Base-by-base conservation (phyloP, 2,329 filamentous ascomycete genomes). In the Pyricularia sp. region DNA sequence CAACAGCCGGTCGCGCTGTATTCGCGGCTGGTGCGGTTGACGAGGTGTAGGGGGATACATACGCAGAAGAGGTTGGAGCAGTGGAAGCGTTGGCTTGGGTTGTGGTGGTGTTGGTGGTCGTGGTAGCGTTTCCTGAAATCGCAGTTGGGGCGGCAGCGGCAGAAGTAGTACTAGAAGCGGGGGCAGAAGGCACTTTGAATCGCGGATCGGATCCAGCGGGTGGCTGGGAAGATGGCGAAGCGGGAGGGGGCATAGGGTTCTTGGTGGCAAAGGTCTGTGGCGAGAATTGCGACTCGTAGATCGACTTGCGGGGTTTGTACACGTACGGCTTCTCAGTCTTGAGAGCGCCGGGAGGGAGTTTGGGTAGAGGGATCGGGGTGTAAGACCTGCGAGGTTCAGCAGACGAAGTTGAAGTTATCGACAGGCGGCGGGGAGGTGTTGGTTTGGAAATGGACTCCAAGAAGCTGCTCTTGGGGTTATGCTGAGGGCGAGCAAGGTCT, bases 381-480 rank as follows among this genome's bases (percentile, higher is more conserved):
- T 74, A 73, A 4, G 73, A 74, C 65, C 68, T 69, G 28, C 70
- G 72, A 2, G 68, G 72, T 63, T 70, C 72, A 10, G 67, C 28
- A 10, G 67, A 42, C 10, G 67, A 23, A 31, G 65, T n/a, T 50
- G 68, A 30, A 23, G 58, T 68, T 3, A 67, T 76, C 69, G 71
- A 72, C 68, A 72, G 75, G 68, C 69, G 58, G 75, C 71, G 71
- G 4, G 58, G 11, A 72, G 20, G 79, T 65, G 73, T 75, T 28
- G 79, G 78, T 71, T 80, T 82, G 4, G 82, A 87, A 68, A 93
- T 81, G 2, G 90, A 89, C 64, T 92, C 90, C 76, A 93, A 78
- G 78, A 90, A 94, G 76, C 90, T 91, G 72, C 88, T 89, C 78
- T 86, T 89, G 2, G 84, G 80, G 70, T 92, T 92, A 77, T 92